Evolutionary conservation across 1,284 basidiomycete genomes (phyloP), one percentile per base, ranked within the genome.

Genomic region (Cryptococcus maquisensis): DNA sequence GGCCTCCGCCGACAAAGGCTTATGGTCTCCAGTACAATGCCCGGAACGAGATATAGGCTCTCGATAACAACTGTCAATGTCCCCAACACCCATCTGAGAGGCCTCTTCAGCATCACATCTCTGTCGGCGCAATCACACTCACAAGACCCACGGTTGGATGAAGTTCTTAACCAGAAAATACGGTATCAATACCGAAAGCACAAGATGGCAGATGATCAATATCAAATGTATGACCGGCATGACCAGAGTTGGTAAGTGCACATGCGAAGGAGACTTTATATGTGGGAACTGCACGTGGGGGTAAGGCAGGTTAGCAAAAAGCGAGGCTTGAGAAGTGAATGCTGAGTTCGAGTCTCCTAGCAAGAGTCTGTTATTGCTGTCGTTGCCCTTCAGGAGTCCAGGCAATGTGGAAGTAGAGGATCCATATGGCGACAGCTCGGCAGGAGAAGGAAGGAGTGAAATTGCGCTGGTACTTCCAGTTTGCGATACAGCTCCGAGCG

Each of bases 81-180:
- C n/a, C 49, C 32, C 45, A 63, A 54, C 8, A 60, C 39, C 61
- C 61, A 63, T 7, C 55, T 56, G 15, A 8, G 16, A 20, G 26
- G 8, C 38, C 5, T 26, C 4, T 28, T 50, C 38, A 40, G 23
- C 18, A 20, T 41, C 4, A 18, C n/a, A 16, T 20, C 16, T 50
- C 12, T 21, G 32, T 16, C 3, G 21, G 28, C 16, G 16, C 16
- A n/a, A 28, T 23, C 24, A n/a, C 1, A 52, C 55, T 56, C 41
- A 56, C 56, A 63, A 45, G 13, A 63, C 58, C 28, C 60, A 20
- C 8, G 61, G 61, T 26, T 63, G 61, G 7, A 63, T 55, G n/a
- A 63, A 39, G 36, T 59, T 49, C 20, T 50, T 54, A 32, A 58
- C 39, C 8, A 63, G 56, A 16, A 60, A 23, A 48, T 51, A 51